phyloP scores from a whole-genome alignment of 352 stramenopile species.

The Phytophthora ohioensis region DNA sequence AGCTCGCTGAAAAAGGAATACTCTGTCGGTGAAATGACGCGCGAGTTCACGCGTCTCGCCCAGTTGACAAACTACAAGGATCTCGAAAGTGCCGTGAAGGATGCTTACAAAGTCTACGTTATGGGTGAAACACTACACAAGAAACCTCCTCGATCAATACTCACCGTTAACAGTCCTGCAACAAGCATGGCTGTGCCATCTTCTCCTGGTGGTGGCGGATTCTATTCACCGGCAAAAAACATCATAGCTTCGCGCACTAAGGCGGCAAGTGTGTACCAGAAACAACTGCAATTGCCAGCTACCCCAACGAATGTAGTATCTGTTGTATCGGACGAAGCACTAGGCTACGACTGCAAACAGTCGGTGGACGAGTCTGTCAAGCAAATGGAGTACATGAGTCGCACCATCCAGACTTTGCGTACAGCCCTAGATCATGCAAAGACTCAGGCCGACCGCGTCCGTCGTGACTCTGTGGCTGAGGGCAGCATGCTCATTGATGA shows the following conservation, averaged over 20 bases:
- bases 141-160: constrained; percentile 53
- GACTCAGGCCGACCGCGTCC: constrained; percentile 66
- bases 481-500: constrained; percentile 83
- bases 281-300: constrained; percentile 12
- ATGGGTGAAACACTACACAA: constrained; percentile 75
- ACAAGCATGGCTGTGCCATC: constrained; percentile 7
- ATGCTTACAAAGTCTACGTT: constrained; percentile 79
- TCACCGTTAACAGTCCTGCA: constrained; percentile 4
- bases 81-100: constrained; percentile 81
- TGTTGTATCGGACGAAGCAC: constrained; percentile 48
- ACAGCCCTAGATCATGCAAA: constrained; percentile 76
- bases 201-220: constrained; percentile 32
- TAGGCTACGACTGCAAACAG: constrained; percentile 82
- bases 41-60: constrained; percentile 74
- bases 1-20: constrained; percentile 85
- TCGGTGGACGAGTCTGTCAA: constrained; percentile 79
- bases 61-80: constrained; percentile 85
- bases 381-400: constrained; percentile 87
- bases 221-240: constrained; percentile 35
- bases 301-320: constrained; percentile 2
- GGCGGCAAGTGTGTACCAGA: constrained; percentile 11
- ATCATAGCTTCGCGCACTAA: constrained; percentile 2
- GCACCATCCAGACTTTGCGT: constrained; percentile 71
- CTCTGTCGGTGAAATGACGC: constrained; percentile 79
- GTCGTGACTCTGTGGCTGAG: constrained; percentile 79